Evolutionary conservation across 495 filamentous ascomycete species (phyloP), one percentile per base, ranked within the genome.

Genomic region (Tuber brumale): DNA sequence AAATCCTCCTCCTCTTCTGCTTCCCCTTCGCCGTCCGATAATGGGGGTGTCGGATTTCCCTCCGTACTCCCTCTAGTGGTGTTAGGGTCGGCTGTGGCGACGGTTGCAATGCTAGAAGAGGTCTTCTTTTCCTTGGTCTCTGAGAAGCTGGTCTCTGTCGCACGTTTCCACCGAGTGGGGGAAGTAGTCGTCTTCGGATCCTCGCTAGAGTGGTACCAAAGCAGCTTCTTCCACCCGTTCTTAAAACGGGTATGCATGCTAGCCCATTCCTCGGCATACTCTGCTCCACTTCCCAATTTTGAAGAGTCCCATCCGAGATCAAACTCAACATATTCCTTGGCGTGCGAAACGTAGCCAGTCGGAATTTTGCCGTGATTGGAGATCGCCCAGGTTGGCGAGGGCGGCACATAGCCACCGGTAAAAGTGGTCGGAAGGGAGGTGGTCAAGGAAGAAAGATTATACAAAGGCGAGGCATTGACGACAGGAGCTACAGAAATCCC

Each of bases 241-340:
- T 92, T 88, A 75, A 98, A 95, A 35, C 95, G 88, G 81, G 89
- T 91, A 83, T 98, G 96, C 95, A 99, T 97, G 5, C 87, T 84
- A 51, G 93, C 91, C 95, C 95, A 99, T 84, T 98, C 95, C 82
- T 99, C 95, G 0, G 92, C 94, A 76, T 92, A 92, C 37, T 92
- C 89, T 18, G 94, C 96, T 0, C 95, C 95, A 78, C 92, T 88
- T 21, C 94, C 95, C 91, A 95, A 97, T 66, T 91, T 88, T 86
- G 93, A 95, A 76, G 94, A 97, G 79, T 99, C 94, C 95, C 95
- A 99, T 81, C 93, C 92, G 81, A 92, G 95, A 84, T 98, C 96
- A 23, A 97, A 88, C 61, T 91, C 89, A 8, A 92, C 88, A 8
- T 92, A 92, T 79, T 97, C 92, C 70, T 93, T 90, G n/a, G 96